Base-by-base conservation (phyloP, 768 basidiomycete genomes). In the Leccinum ochraceum region DNA sequence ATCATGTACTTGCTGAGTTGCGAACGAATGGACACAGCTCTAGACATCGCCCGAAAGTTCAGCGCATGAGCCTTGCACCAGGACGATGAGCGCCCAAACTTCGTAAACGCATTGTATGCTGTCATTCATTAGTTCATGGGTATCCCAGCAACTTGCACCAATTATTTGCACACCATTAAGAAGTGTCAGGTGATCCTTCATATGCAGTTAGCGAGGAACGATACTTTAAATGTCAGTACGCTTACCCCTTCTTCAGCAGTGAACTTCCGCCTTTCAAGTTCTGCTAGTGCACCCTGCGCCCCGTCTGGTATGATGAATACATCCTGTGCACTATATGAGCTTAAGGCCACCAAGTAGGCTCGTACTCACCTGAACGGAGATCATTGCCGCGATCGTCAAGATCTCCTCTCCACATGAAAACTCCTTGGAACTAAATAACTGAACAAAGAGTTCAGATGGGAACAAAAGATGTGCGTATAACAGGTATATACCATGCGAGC, bases 1-100 rank as follows among this genome's bases (percentile, higher is more conserved):
- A 88, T 84, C 86, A 98, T 89, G 71, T 98, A 98, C 75, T 95
- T 97, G 69, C 90, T 89, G 37, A 99, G 80, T 69, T 99, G 97
- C n/a, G 90, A 83, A 7, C 96, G 87, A 65, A 99, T 97, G 2
- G 95, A 95, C 17, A 98, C 85, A 0, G 92, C 96, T 54, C 97
- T 84, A 0, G 95, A 96, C 79, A 99, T 85, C 2, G 94, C 93
- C 62, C 95, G 87, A 74, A 96, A 96, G 54, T 95, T 98, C 5
- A 99, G 78, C 0, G 94, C 88, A 73, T 97, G 97, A 13, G 83
- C 79, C 71, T 92, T 94, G 74, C 96, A 98, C 95, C 95, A 99
- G 5, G 87, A 85, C 1, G 91, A 89, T 3, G 96, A 93, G 34
- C 84, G 84, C 0, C 92, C 89, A 71, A 89, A 90, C 71, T 82